These are phyloP conservation scores for Lepidium sativum DNA, from an alignment of 345 rosid species.

Conservation along the genomic window DNA sequence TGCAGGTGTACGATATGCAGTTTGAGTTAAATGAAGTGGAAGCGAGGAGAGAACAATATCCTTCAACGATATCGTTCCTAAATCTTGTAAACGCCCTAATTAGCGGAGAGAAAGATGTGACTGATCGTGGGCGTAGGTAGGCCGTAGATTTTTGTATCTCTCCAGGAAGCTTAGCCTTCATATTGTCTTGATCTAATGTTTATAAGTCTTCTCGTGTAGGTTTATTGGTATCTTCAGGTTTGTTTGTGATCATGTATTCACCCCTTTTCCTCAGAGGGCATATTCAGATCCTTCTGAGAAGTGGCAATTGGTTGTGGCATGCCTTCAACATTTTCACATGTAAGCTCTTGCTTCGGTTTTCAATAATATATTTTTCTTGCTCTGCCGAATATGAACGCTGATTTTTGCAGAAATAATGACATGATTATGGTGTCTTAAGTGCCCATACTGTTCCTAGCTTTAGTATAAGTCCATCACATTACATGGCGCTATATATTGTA, in stretches of 20 bases:
- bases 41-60: slow-evolving; percentile 85
- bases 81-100: slow-evolving; percentile 78
- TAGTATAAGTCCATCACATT: background rate
- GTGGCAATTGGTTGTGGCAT: slow-evolving; percentile 88
- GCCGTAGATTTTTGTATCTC: slow-evolving; percentile 4
- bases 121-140: slow-evolving; percentile 90
- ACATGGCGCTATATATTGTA: background rate
- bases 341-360: slow-evolving; percentile 28
- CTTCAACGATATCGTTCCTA: slow-evolving; percentile 88
- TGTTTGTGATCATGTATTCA: slow-evolving; percentile 82
- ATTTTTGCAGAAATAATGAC: background rate
- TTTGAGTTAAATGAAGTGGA: slow-evolving; percentile 97
- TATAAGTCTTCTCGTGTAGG: slow-evolving; percentile 40
- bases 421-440: background rate
- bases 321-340: slow-evolving; percentile 96
- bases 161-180: slow-evolving; percentile 7
- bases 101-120: slow-evolving; percentile 74
- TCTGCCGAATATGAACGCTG: background rate
- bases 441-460: background rate
- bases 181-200: slow-evolving; percentile 12
- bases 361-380: background rate
- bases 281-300: slow-evolving; percentile 90
- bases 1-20: slow-evolving; percentile 93
- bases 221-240: slow-evolving; percentile 89
- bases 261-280: slow-evolving; percentile 90